These are phyloP conservation scores for Candida argentea DNA, from an alignment of 805 yeast species.

Conservation along the genomic window DNA sequence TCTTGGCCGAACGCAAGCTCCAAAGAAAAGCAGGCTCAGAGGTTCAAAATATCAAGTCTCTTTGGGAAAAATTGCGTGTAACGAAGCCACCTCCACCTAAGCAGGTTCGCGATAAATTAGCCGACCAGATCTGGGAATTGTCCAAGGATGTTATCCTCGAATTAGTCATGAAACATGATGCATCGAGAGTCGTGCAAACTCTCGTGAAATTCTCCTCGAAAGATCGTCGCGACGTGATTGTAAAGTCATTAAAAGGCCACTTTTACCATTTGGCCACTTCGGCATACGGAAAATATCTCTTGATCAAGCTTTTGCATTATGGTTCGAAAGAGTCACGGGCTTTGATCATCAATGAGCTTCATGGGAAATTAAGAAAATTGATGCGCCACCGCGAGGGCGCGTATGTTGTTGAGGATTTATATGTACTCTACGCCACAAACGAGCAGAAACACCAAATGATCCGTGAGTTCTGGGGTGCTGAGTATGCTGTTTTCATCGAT, in stretches of 20 bases:
- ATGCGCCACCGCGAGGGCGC: constrained; percentile 99
- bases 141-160: constrained; percentile 71
- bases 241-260: constrained; percentile 59
- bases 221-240: constrained; percentile 65
- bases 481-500: constrained; percentile 83
- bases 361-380: constrained; percentile 81
- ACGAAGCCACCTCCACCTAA: constrained; percentile 75
- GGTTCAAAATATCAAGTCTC: constrained; percentile 70
- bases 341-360: constrained; percentile 69
- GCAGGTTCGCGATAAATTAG: constrained; percentile 62
- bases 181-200: constrained; percentile 92
- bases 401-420: constrained; percentile 90
- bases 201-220: constrained; percentile 77
- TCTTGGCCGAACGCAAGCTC: constrained; percentile 73
- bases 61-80: constrained; percentile 90
- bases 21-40: constrained; percentile 80
- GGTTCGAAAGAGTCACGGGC: constrained; percentile 79
- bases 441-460: constrained; percentile 86
- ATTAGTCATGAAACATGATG: constrained; percentile 89
- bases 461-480: constrained; percentile 94
- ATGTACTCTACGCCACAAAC: constrained; percentile 70
- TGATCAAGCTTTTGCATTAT: constrained; percentile 83
- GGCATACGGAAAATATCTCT: constrained; percentile 85
- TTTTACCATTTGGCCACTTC: constrained; percentile 80
- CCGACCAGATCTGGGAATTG: constrained; percentile 78